phyloP scores from a whole-genome alignment of 2,329 filamentous ascomycete genomes.

The Sclerotinia spermophila region DNA sequence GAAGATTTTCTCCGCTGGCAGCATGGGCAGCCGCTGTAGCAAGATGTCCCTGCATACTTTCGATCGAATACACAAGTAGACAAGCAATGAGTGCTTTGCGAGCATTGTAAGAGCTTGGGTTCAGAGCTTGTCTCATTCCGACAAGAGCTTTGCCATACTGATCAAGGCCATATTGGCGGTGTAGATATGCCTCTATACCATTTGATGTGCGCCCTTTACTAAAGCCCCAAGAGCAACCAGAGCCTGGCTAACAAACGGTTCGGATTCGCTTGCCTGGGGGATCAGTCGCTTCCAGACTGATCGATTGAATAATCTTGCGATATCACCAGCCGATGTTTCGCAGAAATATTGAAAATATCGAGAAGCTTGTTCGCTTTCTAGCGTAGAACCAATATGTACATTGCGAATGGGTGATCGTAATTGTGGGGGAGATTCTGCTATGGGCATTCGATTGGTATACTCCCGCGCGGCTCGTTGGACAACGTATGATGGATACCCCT shows the following conservation, averaged over 20 bases:
- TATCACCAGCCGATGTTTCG: conserved; percentile 21
- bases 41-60: conserved; percentile 19
- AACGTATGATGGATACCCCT: conserved; percentile 21
- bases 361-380: conserved; percentile 19
- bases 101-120: background rate
- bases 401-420: background rate
- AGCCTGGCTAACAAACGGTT: conserved; percentile 26
- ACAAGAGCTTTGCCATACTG: conserved; percentile 17
- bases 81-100: conserved; percentile 18
- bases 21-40: conserved; percentile 17
- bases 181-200: background rate
- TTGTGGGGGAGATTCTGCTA: background rate
- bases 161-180: conserved; percentile 15
- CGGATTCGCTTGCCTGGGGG: conserved; percentile 23
- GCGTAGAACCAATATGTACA: conserved; percentile 6
- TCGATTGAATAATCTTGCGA: conserved; percentile 23
- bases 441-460: background rate
- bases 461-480: background rate
- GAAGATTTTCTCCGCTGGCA: conserved; percentile 13
- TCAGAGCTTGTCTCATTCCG: conserved; percentile 16
- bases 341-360: conserved; percentile 25
- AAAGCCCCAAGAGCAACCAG: conserved; percentile 27
- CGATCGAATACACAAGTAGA: conserved; percentile 21
- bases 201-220: conserved; percentile 13
- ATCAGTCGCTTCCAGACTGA: conserved; percentile 26